Evolutionary conservation across 2,329 filamentous ascomycete species (phyloP).

Genomic region (Neophaeococcomyces mojaviensis): DNA sequence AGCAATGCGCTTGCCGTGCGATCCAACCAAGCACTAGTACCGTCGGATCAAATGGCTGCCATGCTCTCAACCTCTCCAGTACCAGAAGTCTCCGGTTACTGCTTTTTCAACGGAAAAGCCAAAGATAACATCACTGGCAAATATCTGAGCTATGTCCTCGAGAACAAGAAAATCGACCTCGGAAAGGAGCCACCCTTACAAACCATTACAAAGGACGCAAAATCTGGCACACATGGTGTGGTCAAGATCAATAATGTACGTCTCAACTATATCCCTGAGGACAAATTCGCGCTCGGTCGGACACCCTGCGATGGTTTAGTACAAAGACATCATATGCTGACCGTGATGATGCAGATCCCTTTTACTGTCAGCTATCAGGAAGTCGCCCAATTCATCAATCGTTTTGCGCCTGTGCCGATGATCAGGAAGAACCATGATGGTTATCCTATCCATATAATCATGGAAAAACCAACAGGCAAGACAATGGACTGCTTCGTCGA

Average conservation of each 20-base stretch:
- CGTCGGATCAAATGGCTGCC: too few relatives aligned
- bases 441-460: slow-evolving; percentile 48
- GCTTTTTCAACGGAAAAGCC: slow-evolving; percentile 2
- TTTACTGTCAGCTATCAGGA: slow-evolving; percentile 44
- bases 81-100: slow-evolving; percentile 1
- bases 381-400: slow-evolving; percentile 41
- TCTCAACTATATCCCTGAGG: slow-evolving; percentile 6
- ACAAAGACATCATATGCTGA: slow-evolving; percentile 2
- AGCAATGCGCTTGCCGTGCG: too few relatives aligned
- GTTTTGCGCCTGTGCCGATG: slow-evolving; percentile 29
- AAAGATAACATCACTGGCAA: neutral
- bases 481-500: slow-evolving; percentile 49
- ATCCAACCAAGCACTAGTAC: too few relatives aligned
- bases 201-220: slow-evolving; percentile 15
- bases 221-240: slow-evolving; percentile 25
- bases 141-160: slow-evolving; percentile 2
- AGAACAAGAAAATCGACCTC: slow-evolving; percentile 6
- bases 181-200: slow-evolving; percentile 20
- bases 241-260: slow-evolving; percentile 29
- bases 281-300: neutral
- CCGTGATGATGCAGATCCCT: slow-evolving; percentile 34
- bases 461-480: slow-evolving; percentile 51
- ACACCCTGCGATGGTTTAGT: too few relatives aligned
- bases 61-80: neutral
- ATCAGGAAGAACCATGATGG: slow-evolving; percentile 25